Evolutionary conservation across 768 basidiomycete species (phyloP), one percentile per base, ranked within the genome.

Genomic region (Pulveroboletus sp.): DNA sequence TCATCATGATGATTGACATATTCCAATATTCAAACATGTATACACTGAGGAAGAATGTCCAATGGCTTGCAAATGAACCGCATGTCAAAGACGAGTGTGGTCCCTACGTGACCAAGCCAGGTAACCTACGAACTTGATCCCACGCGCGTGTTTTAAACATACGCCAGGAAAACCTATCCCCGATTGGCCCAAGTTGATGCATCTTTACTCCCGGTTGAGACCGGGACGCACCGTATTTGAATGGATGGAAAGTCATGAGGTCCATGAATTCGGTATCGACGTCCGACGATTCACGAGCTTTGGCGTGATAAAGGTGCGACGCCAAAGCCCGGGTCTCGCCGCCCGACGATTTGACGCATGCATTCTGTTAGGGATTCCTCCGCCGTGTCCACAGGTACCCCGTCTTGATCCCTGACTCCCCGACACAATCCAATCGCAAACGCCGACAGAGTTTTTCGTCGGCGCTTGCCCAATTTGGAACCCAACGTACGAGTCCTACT

Each of bases 11-110:
- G 54, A 83, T 94, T 47, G 96, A 99, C 71, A 91, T 98, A 37
- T 99, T 99, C 66, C 94, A 96, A 66, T 95, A 87, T 67, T 93
- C 93, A 14, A 98, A 98, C 67, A 92, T 95, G 85, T 99, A 99
- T 64, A 93, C 92, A 1, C 75, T 93, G 23, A 81, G 87, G 44
- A 89, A 87, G 58, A 86, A 83, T 53, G 82, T 96, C 20, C 85
- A 92, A 58, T 91, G 87, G 79, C 80, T 96, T 29, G 91, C 88
- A 13, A 82, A 88, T 43, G 91, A 94, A 63, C 68, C 76, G 4
- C 86, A 91, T 61, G 90, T 97, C 41, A 82, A 82, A 49, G 77
- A 84, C 13, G 95, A 99, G 72, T 99, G 95, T 66, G 93, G 90
- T 4, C 80, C 85, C 4, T 99, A 98, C 63, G 90, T 93, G 7